A percentile compares a stretch with the other conserved stretches of the same genome.
Conservation (phyloP, 441 rosid genomes). For the Populus tomentosa region DNA sequence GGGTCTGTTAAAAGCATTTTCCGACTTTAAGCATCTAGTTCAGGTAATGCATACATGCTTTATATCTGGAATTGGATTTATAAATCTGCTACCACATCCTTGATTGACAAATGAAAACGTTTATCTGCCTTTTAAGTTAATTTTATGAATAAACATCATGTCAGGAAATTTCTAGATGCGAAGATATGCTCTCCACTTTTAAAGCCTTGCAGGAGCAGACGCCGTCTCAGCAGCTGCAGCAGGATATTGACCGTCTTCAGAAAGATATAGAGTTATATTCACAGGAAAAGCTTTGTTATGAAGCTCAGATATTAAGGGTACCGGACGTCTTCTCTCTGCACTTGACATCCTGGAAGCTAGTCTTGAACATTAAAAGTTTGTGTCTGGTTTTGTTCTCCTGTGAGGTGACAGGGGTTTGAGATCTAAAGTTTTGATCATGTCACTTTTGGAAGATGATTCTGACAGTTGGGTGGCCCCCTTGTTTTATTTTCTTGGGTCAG, state of each 20-base stretch:
- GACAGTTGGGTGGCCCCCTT: not conserved
- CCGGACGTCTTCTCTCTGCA: slow-evolving; percentile 11
- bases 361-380: not conserved
- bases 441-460: not conserved
- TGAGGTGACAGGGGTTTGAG: not conserved
- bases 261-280: slow-evolving; percentile 75
- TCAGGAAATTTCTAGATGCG: slow-evolving; percentile 87
- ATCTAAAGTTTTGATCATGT: not conserved
- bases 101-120: not conserved
- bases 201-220: slow-evolving; percentile 71
- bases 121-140: not conserved
- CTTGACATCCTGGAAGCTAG: not conserved
- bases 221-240: slow-evolving; percentile 59
- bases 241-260: slow-evolving; percentile 71
- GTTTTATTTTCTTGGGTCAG: not conserved
- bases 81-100: not conserved
- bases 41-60: slow-evolving; percentile 53
- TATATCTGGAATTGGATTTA: slow-evolving; percentile 7
- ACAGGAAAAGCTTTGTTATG: slow-evolving; percentile 91
- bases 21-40: slow-evolving; percentile 93
- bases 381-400: not conserved
- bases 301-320: slow-evolving; percentile 96
- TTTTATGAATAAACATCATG: not conserved
- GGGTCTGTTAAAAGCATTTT: slow-evolving; percentile 93
- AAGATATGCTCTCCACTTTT: slow-evolving; percentile 65